phyloP scores from a whole-genome alignment of 176 grass and related monocot genomes.

The Aegilops umbellulata region DNA sequence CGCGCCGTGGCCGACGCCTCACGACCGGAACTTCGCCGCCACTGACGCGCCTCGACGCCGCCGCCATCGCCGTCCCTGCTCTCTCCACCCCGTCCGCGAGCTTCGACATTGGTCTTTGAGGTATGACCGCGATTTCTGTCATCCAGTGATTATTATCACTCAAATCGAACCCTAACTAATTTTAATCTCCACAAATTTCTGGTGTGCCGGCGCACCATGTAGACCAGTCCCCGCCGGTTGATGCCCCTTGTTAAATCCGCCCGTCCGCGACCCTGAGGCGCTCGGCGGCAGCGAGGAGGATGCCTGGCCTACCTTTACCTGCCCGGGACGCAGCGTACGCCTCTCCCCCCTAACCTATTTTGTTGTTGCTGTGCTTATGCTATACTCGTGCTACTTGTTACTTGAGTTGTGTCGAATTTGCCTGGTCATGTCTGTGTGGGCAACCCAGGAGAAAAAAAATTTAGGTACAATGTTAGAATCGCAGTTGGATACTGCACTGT shows the following conservation, averaged over 20 bases:
- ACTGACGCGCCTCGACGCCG: neutral
- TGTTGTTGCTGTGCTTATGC: neutral
- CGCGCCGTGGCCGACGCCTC: neutral
- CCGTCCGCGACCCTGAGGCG: neutral
- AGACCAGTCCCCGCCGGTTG: neutral
- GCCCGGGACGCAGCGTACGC: conserved; percentile 18
- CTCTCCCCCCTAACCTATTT: neutral
- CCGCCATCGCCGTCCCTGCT: neutral
- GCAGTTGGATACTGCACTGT: neutral
- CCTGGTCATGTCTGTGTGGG: neutral
- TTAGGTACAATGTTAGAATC: neutral
- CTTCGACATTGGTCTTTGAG: neutral
- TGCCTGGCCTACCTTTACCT: conserved; percentile 44
- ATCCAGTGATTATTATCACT: neutral
- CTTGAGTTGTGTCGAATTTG: neutral
- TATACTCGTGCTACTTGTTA: neutral
- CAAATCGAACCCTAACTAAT: neutral
- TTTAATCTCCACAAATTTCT: neutral
- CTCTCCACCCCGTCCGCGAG: neutral
- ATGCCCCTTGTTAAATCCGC: neutral
- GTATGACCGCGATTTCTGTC: neutral
- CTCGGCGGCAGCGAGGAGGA: conserved; percentile 15
- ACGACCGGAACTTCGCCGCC: neutral
- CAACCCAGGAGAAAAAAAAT: neutral
- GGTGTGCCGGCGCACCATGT: neutral